Percentiles rank a stretch among this genome's conserved stretches.
These are phyloP conservation scores for Lentinula lateritia DNA, from an alignment of 768 basidiomycete species.

Conservation along the genomic window DNA sequence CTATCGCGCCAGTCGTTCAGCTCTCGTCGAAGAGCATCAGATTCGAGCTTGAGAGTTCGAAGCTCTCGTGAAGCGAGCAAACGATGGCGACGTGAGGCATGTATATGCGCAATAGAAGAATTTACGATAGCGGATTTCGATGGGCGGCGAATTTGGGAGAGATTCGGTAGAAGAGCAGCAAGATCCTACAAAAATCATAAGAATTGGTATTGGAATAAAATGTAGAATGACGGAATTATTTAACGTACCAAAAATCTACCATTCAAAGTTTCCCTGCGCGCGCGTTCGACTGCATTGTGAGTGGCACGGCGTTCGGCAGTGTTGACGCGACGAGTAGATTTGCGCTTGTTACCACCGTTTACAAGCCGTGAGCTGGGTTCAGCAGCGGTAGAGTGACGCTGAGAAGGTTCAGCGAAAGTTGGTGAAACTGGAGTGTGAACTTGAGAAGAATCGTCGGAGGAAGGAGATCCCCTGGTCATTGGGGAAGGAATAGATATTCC, in stretches of 20 bases:
- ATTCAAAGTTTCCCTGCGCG: conserved; percentile 89
- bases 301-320: conserved; percentile 95
- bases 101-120: conserved; percentile 86
- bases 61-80: conserved; percentile 79
- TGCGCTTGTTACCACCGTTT: conserved; percentile 47
- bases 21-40: conserved; percentile 84
- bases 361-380: conserved; percentile 12
- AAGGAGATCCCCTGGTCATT: conserved; percentile 30
- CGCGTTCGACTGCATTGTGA: conserved; percentile 96
- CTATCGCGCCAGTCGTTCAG: conserved; percentile 91
- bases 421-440: conserved; percentile 40
- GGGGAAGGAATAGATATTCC: conserved; percentile 33
- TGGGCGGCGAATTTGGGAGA: conserved; percentile 87
- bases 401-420: conserved; percentile 28
- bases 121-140: conserved; percentile 98
- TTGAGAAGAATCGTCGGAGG: conserved; percentile 37
- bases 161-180: conserved; percentile 85
- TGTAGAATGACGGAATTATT: background rate
- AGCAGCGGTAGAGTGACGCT: conserved; percentile 18
- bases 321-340: conserved; percentile 85
- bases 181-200: conserved; percentile 57
- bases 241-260: conserved; percentile 76
- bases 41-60: conserved; percentile 70
- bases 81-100: conserved; percentile 76
- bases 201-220: background rate